phyloP scores from a whole-genome alignment of 2,329 filamentous ascomycete species.

The Annulohypoxylon truncatum region DNA sequence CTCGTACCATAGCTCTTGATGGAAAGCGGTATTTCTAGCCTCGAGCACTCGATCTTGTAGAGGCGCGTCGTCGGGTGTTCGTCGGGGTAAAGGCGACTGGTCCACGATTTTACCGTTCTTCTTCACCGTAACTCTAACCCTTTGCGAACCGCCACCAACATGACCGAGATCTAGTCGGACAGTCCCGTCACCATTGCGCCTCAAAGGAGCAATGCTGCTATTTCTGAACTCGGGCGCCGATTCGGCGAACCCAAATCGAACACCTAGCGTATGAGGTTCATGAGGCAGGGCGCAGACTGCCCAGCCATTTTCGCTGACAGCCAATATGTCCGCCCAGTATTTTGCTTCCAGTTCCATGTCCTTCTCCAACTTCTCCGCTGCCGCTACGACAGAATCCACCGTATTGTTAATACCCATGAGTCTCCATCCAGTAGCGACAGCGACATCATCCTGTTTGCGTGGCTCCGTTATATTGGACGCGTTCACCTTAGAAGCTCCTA shows the following conservation, averaged over 20 bases:
- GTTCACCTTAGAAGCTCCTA: conserved; percentile 75
- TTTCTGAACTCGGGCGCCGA: conserved; percentile 69
- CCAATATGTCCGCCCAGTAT: conserved; percentile 90
- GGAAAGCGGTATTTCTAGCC: conserved; percentile 81
- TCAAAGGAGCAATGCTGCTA: conserved; percentile 83
- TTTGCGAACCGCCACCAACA: conserved; percentile 63
- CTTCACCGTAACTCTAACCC: conserved; percentile 75
- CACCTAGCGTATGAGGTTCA: conserved; percentile 79
- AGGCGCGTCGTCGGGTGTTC: conserved; percentile 66
- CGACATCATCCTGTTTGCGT: conserved; percentile 66
- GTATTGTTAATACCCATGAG: conserved; percentile 80
- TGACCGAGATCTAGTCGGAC: conserved; percentile 77
- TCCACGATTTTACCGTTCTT: conserved; percentile 69
- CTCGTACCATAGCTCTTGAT: conserved; percentile 92
- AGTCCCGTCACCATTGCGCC: conserved; percentile 77
- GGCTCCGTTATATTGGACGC: conserved; percentile 68
- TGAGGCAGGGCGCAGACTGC: conserved; percentile 81
- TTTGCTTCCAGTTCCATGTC: conserved; percentile 84
- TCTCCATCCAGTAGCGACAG: conserved; percentile 76
- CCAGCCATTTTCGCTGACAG: conserved; percentile 87
- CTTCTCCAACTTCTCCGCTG: conserved; percentile 76
- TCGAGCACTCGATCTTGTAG: conserved; percentile 77
- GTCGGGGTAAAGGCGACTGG: conserved; percentile 62
- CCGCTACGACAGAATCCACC: conserved; percentile 77
- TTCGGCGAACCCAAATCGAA: conserved; percentile 91